phyloP scores from a whole-genome alignment of 306 rosid genomes.

The Pyrus pyrifolia region DNA sequence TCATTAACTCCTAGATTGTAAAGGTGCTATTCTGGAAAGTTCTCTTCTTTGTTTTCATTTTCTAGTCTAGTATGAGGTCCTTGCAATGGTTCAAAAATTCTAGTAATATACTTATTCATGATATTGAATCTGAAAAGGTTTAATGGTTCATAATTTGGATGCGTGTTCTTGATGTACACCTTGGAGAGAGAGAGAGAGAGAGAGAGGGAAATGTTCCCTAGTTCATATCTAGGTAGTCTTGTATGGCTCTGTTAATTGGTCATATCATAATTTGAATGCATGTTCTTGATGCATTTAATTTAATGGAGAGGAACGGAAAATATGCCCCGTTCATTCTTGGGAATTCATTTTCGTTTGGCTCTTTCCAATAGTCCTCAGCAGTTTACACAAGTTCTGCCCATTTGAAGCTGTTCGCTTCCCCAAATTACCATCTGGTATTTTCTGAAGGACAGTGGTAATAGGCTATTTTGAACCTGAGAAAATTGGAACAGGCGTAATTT shows the following conservation, averaged over 20 bases:
- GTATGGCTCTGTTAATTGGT: too few relatives aligned
- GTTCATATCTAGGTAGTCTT: too few relatives aligned
- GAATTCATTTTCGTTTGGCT: neutral
- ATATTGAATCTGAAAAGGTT: neutral
- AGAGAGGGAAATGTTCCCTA: too few relatives aligned
- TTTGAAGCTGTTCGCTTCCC: neutral
- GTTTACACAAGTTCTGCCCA: neutral
- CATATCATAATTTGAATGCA: neutral
- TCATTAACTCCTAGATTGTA: conserved; percentile 10
- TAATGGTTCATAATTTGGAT: neutral
- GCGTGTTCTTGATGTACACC: neutral
- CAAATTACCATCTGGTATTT: neutral
- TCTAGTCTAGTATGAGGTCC: neutral
- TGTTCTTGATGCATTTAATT: neutral
- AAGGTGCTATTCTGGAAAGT: neutral
- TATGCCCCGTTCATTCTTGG: neutral
- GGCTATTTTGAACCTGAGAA: neutral
- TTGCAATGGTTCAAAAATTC: neutral
- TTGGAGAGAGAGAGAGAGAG: too few relatives aligned
- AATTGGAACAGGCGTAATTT: neutral
- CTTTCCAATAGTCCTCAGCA: neutral
- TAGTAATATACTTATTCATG: neutral
- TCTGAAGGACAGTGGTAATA: neutral
- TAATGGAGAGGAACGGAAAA: neutral
- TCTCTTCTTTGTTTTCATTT: neutral